These are phyloP conservation scores for Verticillium tricorpus DNA, from an alignment of 2,329 filamentous ascomycete genomes.

Conservation along the genomic window DNA sequence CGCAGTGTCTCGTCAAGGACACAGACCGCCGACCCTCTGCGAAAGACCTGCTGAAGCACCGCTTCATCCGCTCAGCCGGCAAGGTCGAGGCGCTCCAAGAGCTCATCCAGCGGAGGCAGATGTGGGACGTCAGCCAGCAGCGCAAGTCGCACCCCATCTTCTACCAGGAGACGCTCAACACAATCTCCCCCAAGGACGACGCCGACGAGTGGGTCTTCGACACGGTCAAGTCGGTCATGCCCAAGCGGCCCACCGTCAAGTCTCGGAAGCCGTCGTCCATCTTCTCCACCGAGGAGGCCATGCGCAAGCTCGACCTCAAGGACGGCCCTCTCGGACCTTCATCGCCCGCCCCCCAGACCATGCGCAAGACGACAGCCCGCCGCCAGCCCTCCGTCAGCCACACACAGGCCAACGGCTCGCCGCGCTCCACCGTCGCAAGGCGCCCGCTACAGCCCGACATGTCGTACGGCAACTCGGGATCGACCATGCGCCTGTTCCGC, in stretches of 20 bases:
- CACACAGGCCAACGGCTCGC: constrained; percentile 33
- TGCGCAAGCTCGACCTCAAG: constrained; percentile 57
- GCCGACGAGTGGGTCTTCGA: constrained; percentile 94
- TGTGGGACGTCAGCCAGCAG: constrained; percentile 72
- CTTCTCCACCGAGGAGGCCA: constrained; percentile 53
- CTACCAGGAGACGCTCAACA: constrained; percentile 87
- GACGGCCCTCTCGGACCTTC: constrained; percentile 54
- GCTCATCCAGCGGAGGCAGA: constrained; percentile 75
- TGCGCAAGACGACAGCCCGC: constrained; percentile 55
- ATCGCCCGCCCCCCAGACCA: constrained; percentile 49
- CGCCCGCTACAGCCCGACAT: constrained; percentile 83
- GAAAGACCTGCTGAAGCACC: constrained; percentile 81
- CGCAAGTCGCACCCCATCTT: constrained; percentile 70
- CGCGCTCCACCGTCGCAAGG: constrained; percentile 47
- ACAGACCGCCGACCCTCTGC: constrained; percentile 79
- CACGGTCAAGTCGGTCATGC: constrained; percentile 72
- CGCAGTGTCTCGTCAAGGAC: constrained; percentile 88
- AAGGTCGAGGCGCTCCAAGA: constrained; percentile 87
- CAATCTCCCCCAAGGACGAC: constrained; percentile 61
- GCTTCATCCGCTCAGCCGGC: constrained; percentile 81
- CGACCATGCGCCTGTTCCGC: constrained; percentile 87
- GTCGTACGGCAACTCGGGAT: constrained; percentile 89
- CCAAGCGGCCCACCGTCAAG: constrained; percentile 49
- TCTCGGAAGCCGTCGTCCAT: constrained; percentile 54
- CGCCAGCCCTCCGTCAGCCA: constrained; percentile 39